Evolutionary conservation across 306 rosid genomes (phyloP).

Genomic region (Quercus mongolica): DNA sequence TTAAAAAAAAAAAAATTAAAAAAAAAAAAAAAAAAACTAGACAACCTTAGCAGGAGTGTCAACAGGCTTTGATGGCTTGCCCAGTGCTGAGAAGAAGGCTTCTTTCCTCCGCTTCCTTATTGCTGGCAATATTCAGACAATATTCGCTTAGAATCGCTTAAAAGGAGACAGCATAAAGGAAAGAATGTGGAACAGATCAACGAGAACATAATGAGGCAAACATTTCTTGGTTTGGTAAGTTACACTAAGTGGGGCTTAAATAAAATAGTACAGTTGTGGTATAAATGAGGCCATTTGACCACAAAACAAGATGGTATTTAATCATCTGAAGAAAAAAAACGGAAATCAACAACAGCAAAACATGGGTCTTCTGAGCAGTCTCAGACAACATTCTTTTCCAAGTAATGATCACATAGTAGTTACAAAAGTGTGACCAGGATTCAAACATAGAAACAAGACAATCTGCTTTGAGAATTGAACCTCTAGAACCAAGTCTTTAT

Average conservation of each 20-base stretch:
- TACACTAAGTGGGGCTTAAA: too few relatives aligned
- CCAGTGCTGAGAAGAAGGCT: conserved; percentile 83
- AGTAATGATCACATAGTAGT: neutral
- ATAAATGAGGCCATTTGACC: neutral
- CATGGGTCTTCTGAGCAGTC: neutral
- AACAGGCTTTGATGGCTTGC: conserved; percentile 35
- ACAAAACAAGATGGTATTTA: neutral
- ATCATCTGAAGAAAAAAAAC: neutral
- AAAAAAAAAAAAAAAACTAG: neutral
- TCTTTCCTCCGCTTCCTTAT: conserved; percentile 69
- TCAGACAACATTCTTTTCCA: neutral
- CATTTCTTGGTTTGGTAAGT: too few relatives aligned
- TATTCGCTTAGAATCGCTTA: neutral
- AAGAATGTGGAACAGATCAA: neutral
- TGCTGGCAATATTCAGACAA: conserved; percentile 43
- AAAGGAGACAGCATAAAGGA: neutral
- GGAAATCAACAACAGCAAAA: neutral
- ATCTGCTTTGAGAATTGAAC: neutral
- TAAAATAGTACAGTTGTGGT: too few relatives aligned
- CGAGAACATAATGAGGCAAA: too few relatives aligned
- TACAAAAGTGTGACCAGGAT: neutral
- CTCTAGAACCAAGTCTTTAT: neutral
- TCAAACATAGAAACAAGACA: too few relatives aligned
- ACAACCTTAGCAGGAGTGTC: conserved; percentile 45
- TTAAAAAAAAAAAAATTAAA: too few relatives aligned